Base-by-base conservation (phyloP, 140 eudicot species). In the Senecio squalidus region DNA sequence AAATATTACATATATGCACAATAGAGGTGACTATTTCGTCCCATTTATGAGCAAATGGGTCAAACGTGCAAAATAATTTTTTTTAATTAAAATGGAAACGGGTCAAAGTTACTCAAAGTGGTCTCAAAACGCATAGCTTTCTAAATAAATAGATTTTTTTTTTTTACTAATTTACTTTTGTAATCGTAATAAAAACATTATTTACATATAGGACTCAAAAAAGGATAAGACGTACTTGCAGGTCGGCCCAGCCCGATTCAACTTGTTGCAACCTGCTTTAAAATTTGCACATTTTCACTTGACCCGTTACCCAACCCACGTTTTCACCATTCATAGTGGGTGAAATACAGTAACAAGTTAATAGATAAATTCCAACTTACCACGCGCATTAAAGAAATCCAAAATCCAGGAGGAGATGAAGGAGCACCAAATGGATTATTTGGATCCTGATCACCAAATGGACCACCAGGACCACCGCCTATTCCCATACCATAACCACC, bases 381-480 rank as follows among this genome's bases (percentile, higher is more conserved):
- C 85, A 89, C 97, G 3, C 80, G 87, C 84, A 89, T 77, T 24
- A 89, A 69, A 6, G 97, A 89, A 47, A 89, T 62, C 97, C 97
- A 89, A 66, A 82, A 89, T 30, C 87, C 79, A 15, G 97, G 97
- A 30, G 95, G 97, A 25, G 92, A 76, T 70, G 97, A 51, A 27
- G 97, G 97, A 24, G 76, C 83, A 28, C 94, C 88, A 65, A 53
- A 84, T 39, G 97, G 97, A 74, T 82, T 79, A 70, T 85, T 89
- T 23, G 97, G 97, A 73, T 89, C 97, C 75, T 76, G 86, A 41
- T 80, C 82, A 23, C 94, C 74, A 34, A 80, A 94, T 24, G 86
- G 92, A 2, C 77, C 82, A 71, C 70, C 68, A 2, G 80, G 82
- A n/a, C 60, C 70, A 64, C 77, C 70, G 70, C 77, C 95, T 84